These are phyloP conservation scores for Blastocystis hominis DNA, from an alignment of 352 stramenopile species.

Conservation along the genomic window DNA sequence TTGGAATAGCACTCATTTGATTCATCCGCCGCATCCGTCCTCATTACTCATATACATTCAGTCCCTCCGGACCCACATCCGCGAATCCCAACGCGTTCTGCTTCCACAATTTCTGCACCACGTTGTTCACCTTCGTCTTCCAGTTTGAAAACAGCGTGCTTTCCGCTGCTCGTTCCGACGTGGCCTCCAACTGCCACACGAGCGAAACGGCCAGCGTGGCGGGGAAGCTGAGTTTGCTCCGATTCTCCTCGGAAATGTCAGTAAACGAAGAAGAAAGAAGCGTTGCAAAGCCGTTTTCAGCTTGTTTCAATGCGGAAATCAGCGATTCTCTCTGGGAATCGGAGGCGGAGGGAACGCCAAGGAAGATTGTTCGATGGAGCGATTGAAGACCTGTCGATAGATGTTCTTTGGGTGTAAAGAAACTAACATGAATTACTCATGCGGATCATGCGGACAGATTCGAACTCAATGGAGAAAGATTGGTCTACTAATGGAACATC, in stretches of 20 bases:
- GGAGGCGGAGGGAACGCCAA: background rate
- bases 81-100: background rate
- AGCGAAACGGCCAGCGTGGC: background rate
- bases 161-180: background rate
- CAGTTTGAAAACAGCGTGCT: conserved; percentile 40
- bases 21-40: too few species aligned
- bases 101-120: background rate
- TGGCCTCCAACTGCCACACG: background rate
- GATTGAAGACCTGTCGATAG: background rate
- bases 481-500: background rate
- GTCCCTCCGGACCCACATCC: background rate
- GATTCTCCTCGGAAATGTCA: background rate
- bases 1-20: too few species aligned
- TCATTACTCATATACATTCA: conserved; percentile 34
- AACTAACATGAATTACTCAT: background rate
- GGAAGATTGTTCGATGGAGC: conserved; percentile 1
- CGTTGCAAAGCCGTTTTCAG: background rate
- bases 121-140: conserved; percentile 45
- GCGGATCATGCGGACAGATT: conserved; percentile 19
- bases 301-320: background rate
- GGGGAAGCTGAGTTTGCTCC: background rate
- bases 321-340: background rate
- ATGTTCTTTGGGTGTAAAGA: background rate
- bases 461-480: background rate
- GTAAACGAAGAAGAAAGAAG: background rate